Percentiles rank a stretch among this genome's conserved stretches.
These are phyloP conservation scores for Xylaria sp. DNA, from an alignment of 2,329 filamentous ascomycete species.

Conservation along the genomic window DNA sequence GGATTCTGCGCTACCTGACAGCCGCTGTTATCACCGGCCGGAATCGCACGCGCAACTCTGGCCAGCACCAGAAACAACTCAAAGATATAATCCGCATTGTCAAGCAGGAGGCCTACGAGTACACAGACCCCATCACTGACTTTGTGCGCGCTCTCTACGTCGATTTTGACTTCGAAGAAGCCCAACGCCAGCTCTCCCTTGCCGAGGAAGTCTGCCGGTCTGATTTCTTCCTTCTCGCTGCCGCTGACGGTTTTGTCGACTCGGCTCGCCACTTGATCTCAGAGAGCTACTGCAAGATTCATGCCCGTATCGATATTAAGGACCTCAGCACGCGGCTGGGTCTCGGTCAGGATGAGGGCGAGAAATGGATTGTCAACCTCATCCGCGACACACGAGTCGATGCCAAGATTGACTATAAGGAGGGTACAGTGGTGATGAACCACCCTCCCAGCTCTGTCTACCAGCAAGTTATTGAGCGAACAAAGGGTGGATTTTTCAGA, in stretches of 20 bases:
- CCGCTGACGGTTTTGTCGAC: constrained; percentile 90
- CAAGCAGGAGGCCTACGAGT: constrained; percentile 97
- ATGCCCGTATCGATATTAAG: constrained; percentile 97
- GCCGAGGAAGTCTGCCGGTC: constrained; percentile 90
- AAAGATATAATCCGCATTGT: constrained; percentile 97
- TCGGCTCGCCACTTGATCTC: constrained; percentile 96
- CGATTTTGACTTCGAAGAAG: constrained; percentile 96
- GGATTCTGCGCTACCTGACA: constrained; percentile 93
- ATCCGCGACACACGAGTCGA: constrained; percentile 97
- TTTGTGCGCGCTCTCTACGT: constrained; percentile 97
- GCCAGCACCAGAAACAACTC: constrained; percentile 94
- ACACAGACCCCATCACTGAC: constrained; percentile 93
- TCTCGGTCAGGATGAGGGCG: constrained; percentile 91
- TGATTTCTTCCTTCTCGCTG: constrained; percentile 93
- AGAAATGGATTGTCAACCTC: constrained; percentile 99
- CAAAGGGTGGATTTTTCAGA: constrained; percentile 98
- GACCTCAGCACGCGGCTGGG: constrained; percentile 93
- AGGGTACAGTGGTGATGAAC: constrained; percentile 99
- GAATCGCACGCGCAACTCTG: constrained; percentile 80
- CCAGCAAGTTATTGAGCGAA: constrained; percentile 99
- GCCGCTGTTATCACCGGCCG: constrained; percentile 96
- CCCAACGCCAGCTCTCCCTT: constrained; percentile 84
- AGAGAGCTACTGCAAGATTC: constrained; percentile 99
- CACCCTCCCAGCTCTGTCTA: constrained; percentile 98
- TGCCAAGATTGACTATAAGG: constrained; percentile 99